Base-by-base conservation (phyloP, 352 stramenopile species). In the Phytophthora colocasiae region DNA sequence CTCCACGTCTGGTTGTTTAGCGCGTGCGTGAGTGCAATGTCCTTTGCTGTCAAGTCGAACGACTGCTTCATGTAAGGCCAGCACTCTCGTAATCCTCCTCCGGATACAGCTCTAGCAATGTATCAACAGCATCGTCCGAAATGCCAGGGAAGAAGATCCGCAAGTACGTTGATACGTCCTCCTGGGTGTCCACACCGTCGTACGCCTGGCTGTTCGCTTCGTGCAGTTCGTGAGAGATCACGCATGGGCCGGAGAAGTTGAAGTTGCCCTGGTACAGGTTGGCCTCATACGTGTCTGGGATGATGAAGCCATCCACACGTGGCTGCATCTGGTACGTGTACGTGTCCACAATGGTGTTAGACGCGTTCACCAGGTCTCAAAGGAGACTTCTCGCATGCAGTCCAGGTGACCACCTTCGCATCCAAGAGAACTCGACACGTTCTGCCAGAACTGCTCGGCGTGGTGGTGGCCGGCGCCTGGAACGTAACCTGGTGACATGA, bases 261-360 rank as follows among this genome's bases (percentile, higher is more conserved):
- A 75, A 72, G 48, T 71, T 57, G 0, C 68, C 62, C 53, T 75
- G 62, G 51, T 75, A 75, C 50, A 75, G 26, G 6, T 51, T 63
- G 3, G 62, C 54, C 47, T 75, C 68, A 53, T 69, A 72, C 26
- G 68, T 75, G 47, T 75, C 56, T 3, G 62, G 48, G 41, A 75
- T 51, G 26, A 75, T 63, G 26, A 56, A 66, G n/a, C 67, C 67
- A 11, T 75, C 67, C 24, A 61, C 61, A 4, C 61, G 62, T 24
- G 67, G 67, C 56, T 75, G 66, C 46, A 71, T 44, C 32, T 62
- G 41, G 47, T 75, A 75, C 50, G 62, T 68, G 44, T 71, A 68
- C 14, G 41, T 26, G 29, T 44, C 36, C 15, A 75, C 56, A 19
- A 58, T 14, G 8, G 45, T 29, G 11, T 51, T 51, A 3, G 67